Percentiles rank a stretch among this genome's conserved stretches.
Evolutionary conservation across 108 stramenopile species (phyloP).

Genomic region (Conticribra weissflogii): DNA sequence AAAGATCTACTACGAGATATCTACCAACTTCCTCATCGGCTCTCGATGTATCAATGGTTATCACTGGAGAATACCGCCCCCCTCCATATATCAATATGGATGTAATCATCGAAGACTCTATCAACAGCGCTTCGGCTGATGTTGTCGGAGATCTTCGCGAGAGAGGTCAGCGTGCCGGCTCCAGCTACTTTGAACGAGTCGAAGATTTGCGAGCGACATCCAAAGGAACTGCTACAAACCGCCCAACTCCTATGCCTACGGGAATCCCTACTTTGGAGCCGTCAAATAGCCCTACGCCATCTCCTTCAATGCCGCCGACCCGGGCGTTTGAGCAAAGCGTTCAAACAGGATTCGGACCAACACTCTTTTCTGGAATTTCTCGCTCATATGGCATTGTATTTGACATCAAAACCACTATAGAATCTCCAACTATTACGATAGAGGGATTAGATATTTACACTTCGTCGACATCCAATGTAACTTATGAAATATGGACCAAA

Average conservation of each 20-base stretch:
- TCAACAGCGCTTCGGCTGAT: background rate
- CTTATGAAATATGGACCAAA: slow-evolving; percentile 15
- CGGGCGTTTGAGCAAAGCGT: background rate
- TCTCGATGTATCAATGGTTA: background rate
- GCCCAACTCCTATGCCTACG: slow-evolving; percentile 5
- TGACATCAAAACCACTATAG: background rate
- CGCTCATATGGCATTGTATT: slow-evolving; percentile 2
- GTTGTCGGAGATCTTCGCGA: background rate
- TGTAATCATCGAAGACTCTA: background rate
- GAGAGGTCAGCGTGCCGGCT: background rate
- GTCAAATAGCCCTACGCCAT: background rate
- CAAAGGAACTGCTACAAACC: background rate
- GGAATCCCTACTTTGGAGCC: background rate
- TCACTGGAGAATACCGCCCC: slow-evolving; percentile 7
- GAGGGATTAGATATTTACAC: slow-evolving; percentile 11
- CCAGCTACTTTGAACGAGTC: slow-evolving; percentile 1
- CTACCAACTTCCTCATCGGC: background rate
- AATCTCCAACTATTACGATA: background rate
- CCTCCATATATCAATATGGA: background rate
- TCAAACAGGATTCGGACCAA: slow-evolving; percentile 4
- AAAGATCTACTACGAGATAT: too few relatives aligned
- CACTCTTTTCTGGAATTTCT: background rate
- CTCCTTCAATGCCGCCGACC: background rate
- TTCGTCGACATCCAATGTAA: background rate
- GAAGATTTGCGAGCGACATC: background rate